Evolutionary conservation across 768 basidiomycete genomes (phyloP), one percentile per base, ranked within the genome.

Genomic region (Saitozyma podzolica): DNA sequence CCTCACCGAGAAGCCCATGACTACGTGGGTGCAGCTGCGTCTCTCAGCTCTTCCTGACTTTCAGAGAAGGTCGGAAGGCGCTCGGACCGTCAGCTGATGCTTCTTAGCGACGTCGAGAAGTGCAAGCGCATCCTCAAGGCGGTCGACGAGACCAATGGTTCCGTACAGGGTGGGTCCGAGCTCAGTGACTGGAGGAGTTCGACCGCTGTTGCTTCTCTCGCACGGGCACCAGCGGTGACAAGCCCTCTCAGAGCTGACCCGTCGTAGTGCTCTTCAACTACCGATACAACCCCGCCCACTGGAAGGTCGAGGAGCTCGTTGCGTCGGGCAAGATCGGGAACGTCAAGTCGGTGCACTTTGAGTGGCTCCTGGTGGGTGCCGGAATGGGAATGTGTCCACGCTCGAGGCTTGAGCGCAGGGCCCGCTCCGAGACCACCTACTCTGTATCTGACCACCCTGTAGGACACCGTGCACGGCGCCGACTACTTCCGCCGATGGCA

Each of bases 401-500:
- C 37, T 13, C 9, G 6, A n/a, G 51, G 13, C 17, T 52, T 52
- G 16, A 14, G 39, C 16, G 13, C 5, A 40, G 16, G 54, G 3
- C 54, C 40, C 40, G 54, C 14, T 49, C 58, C n/a, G 19, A 10
- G 9, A 9, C 17, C 13, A 11, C 19, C 29, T 29, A 29, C 19
- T 2, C 29, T 17, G n/a, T 40, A 56, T 54, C 58, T 64, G 52
- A 64, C 47, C n/a, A 1, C 29, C 0, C 7, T 10, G 3, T 39
- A 73, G 71, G 84, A 84, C 67, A 84, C 83, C 9, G 83, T 84
- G 8, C 84, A 84, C 64, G 83, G 84, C 40, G 83, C 83, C 8
- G 83, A 85, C 72, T 84, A 84, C 70, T 84, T 84, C 75, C 74
- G 83, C n/a, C 79, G 84, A 43, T 85, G 84, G 83, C 83, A 84